Base-by-base conservation (phyloP, 2,329 filamentous ascomycete species). In the Aureobasidium vineae region DNA sequence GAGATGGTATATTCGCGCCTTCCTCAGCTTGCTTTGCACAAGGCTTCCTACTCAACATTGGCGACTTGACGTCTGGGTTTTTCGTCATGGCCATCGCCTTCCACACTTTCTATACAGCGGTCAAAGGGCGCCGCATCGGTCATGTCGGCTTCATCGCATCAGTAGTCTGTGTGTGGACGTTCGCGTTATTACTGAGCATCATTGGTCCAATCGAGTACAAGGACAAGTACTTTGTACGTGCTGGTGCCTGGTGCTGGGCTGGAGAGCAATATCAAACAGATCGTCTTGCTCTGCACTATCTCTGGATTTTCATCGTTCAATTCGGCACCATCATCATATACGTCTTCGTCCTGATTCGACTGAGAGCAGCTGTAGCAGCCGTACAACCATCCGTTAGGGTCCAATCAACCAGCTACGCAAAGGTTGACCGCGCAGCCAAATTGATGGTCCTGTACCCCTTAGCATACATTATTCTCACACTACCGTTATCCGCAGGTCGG, bases 221-320 rank as follows among this genome's bases (percentile, higher is more conserved):
- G 21, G 75, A 74, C 11, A 76, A 77, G 36, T 75, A 87, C 56
- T 90, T 87, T 67, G 86, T 88, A 16, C 80, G 86, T n/a, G 87
- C 87, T 33, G 85, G 84, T 7, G 83, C 86, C 8, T 90, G 88
- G 86, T 89, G 87, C 73, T 90, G 87, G 87, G 83, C 89, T 68
- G 85, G 85, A 67, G 76, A 79, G 5, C 76, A 81, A n/a, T 85
- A 84, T 69, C 78, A 82, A 45, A 73, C 77, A 1, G 78, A 87
- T 5, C 85, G 87, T 41, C 79, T 89, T 0, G 81, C 82, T 70
- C 80, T 86, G 0, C 87, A 89, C 71, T 89, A 89, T 69, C 75
- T 88, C 36, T 89, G 85, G 84, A 87, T 89, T 60, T 88, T 85
- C 71, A 73, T 82, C 38, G 79, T 81, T 66, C 78, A 85, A 70